A percentile compares a stretch with the other conserved stretches of the same genome.
phyloP scores from a whole-genome alignment of 805 yeast species.

The Lipomyces lipofer region DNA sequence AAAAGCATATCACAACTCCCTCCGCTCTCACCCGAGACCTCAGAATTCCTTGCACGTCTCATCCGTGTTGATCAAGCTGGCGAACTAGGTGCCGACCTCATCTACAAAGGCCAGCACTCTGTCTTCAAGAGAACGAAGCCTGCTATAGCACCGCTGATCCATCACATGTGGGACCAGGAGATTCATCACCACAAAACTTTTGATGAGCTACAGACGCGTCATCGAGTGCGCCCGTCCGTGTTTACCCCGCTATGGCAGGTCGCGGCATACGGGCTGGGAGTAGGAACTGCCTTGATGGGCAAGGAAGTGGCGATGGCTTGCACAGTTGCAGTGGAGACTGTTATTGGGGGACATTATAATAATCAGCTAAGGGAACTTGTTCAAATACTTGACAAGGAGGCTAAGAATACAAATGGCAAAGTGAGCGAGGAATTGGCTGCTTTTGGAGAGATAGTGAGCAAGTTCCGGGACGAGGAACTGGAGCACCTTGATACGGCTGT shows the following conservation, averaged over 20 bases:
- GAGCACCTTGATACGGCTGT: conserved; percentile 95
- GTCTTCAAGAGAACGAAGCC: conserved; percentile 73
- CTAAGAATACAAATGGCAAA: conserved; percentile 27
- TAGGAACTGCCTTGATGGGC: conserved; percentile 79
- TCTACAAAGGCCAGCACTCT: conserved; percentile 85
- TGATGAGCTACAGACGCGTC: conserved; percentile 68
- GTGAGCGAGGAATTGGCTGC: conserved; percentile 57
- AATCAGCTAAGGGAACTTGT: conserved; percentile 73
- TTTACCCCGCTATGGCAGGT: conserved; percentile 91
- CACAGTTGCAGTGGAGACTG: conserved; percentile 98
- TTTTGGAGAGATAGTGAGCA: conserved; percentile 62
- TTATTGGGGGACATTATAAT: conserved; percentile 94
- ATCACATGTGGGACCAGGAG: conserved; percentile 99
- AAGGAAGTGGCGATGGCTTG: conserved; percentile 99
- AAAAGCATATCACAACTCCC: too few relatives aligned
- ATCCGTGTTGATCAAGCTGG: conserved; percentile 98
- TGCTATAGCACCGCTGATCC: conserved; percentile 71
- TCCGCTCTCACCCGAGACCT: conserved; percentile 19
- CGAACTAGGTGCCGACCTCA: conserved; percentile 91
- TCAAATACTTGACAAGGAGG: conserved; percentile 17
- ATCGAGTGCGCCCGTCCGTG: conserved; percentile 87
- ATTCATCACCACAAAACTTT: conserved; percentile 86
- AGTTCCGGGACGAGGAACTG: conserved; percentile 89
- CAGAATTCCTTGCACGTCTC: conserved; percentile 22
- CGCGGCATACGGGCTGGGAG: conserved; percentile 87